These are phyloP conservation scores for Rhodamnia rubescens DNA, from an alignment of 345 rosid species.

Conservation along the genomic window DNA sequence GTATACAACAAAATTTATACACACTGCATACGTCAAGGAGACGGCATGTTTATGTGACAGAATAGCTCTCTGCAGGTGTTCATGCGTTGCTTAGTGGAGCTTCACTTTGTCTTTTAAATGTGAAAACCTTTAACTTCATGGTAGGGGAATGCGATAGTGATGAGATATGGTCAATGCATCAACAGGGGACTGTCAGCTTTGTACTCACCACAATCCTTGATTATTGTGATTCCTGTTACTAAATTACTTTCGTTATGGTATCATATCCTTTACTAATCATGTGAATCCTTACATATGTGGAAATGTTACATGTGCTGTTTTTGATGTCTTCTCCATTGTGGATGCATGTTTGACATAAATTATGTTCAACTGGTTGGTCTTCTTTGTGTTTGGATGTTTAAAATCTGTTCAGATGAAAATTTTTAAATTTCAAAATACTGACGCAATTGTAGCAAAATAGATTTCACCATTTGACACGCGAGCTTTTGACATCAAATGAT, in stretches of 20 bases:
- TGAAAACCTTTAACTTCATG: not conserved
- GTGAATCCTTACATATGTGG: not conserved
- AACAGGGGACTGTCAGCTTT: not conserved
- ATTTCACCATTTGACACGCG: not conserved
- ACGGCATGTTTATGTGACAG: not conserved
- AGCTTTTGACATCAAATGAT: not conserved
- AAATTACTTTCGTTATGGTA: not conserved
- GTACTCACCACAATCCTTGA: not conserved
- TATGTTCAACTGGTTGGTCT: not conserved
- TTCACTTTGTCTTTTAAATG: not conserved
- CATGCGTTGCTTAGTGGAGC: not conserved
- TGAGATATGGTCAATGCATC: not conserved
- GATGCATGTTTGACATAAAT: not conserved
- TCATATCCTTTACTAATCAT: not conserved
- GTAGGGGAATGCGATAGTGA: not conserved
- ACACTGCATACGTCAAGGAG: too few relatives aligned
- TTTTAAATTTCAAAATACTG: not conserved
- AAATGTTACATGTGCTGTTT: not conserved
- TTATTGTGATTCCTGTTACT: not conserved
- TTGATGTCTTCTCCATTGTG: not conserved
- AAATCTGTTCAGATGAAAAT: not conserved
- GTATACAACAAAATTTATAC: not conserved
- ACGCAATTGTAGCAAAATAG: not conserved
- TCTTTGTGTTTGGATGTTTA: not conserved
- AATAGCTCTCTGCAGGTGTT: not conserved